phyloP scores from a whole-genome alignment of 2,329 filamentous ascomycete species.

The Talaromyces albobiverticillius region DNA sequence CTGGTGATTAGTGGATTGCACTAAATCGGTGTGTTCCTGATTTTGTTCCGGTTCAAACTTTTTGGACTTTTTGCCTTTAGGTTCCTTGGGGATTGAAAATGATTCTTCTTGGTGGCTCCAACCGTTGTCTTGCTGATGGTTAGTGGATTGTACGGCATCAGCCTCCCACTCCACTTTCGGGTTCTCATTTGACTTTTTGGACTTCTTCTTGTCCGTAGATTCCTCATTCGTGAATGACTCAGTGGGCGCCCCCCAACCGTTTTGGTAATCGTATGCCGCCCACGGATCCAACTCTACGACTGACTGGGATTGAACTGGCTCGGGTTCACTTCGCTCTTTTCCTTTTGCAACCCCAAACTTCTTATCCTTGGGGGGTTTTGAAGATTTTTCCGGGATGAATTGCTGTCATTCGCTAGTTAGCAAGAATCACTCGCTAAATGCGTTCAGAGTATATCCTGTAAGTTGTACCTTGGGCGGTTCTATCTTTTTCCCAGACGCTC shows the following conservation, averaged over 20 bases:
- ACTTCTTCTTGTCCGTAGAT: neutral
- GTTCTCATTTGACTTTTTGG: conserved; percentile 4
- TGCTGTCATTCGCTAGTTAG: neutral
- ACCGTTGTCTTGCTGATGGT: neutral
- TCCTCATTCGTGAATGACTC: neutral
- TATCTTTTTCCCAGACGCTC: neutral
- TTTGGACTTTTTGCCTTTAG: neutral
- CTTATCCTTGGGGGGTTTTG: neutral
- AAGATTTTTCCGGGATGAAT: neutral
- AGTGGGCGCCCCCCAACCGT: no score
- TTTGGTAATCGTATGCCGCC: neutral
- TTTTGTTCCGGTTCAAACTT: no score
- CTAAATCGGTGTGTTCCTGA: no score
- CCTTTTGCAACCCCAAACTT: no score
- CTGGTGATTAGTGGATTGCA: conserved; percentile 6
- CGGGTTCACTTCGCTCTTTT: neutral
- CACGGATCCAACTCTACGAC: neutral
- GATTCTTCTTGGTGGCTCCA: no score
- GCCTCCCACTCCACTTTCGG: neutral
- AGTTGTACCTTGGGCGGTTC: neutral
- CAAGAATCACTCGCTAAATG: neutral
- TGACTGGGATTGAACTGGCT: neutral
- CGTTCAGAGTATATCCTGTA: neutral
- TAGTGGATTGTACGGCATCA: conserved; percentile 8
- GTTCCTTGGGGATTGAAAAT: no score